Percentiles rank a stretch among this genome's conserved stretches.
These are phyloP conservation scores for Aspergillus funiculosus DNA, from an alignment of 495 filamentous ascomycete species.

Conservation along the genomic window DNA sequence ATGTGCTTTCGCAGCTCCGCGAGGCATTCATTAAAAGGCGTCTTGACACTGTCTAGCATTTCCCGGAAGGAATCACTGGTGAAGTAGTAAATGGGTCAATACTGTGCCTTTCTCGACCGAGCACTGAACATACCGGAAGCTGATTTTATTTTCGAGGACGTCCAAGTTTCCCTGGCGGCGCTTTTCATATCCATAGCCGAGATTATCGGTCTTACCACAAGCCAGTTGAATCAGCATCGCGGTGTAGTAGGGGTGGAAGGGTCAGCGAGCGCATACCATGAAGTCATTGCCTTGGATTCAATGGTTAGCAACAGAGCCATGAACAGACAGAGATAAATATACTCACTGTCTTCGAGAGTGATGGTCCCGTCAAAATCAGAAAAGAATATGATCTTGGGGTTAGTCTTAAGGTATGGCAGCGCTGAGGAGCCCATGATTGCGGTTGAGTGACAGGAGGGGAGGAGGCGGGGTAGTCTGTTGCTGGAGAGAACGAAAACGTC, in stretches of 20 bases:
- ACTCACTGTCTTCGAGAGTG: slow-evolving; percentile 74
- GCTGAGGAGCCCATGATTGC: slow-evolving; percentile 33
- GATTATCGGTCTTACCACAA: slow-evolving; percentile 67
- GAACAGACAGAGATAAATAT: background rate
- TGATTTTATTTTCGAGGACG: slow-evolving; percentile 58
- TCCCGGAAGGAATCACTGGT: slow-evolving; percentile 69
- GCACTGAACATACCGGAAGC: slow-evolving; percentile 58
- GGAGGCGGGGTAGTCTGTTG: slow-evolving; percentile 9
- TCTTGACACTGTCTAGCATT: slow-evolving; percentile 79
- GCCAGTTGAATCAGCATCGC: slow-evolving; percentile 1
- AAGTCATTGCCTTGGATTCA: slow-evolving; percentile 70
- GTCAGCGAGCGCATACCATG: slow-evolving; percentile 45
- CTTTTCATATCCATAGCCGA: slow-evolving; percentile 67
- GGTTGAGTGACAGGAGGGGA: background rate
- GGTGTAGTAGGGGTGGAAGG: background rate
- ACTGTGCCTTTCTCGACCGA: background rate
- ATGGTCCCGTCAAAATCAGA: slow-evolving; percentile 98
- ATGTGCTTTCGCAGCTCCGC: slow-evolving; percentile 70
- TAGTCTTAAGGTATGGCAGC: slow-evolving; percentile 51
- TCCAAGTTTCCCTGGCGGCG: slow-evolving; percentile 63
- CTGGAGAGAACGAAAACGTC: background rate
- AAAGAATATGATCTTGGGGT: slow-evolving; percentile 88
- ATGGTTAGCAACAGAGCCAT: slow-evolving; percentile 15
- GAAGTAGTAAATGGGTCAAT: slow-evolving; percentile 3
- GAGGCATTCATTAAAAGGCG: slow-evolving; percentile 75